Evolutionary conservation across 495 filamentous ascomycete species (phyloP), one percentile per base, ranked within the genome.

Genomic region (Aspergillus avenaceus): DNA sequence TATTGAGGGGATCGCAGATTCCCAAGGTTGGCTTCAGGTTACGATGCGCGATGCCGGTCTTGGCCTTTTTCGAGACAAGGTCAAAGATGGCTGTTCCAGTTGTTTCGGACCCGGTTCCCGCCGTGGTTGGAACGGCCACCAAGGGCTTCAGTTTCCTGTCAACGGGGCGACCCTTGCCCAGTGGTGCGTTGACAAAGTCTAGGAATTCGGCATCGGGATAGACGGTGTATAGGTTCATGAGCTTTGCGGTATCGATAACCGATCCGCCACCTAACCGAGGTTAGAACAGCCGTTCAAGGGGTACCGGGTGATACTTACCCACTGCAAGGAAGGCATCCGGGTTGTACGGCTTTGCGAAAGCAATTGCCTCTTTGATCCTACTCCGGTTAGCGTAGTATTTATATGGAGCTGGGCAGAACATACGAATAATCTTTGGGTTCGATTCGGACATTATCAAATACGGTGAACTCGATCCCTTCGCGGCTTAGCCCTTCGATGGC

Each of bases 61-160:
- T 98, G 19, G 91, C 88, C 47, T 84, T 86, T 59, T 87, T 88
- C 25, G 82, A 79, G 11, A 91, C 88, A 0, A 97, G 82, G 61
- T 98, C 93, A 69, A 98, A 98, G 64, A 98, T 98, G 24, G 93
- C 93, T 0, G 93, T 98, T 7, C 93, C 93, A 0, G 93, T 97
- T 0, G 95, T 97, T 72, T 98, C 93, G 41, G 84, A 90, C 21
- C 93, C 93, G 1, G 93, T 97, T 38, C 93, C 93, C 18, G 93
- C 90, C 2, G 93, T 98, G 12, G 93, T 98, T 1, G 95, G 93
- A 21, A 98, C 84, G 45, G 93, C 95, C 42, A 98, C 83, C 5
- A 98, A 77, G 2, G 93, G 93, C 45, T 75, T 81, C 1, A 97
- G 78, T n/a, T 82, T 76, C 52, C 83, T 83, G 29, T 82, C 82